These are phyloP conservation scores for Acanthamoeba castellanii DNA, from an alignment of 208 protist species.

Conservation along the genomic window DNA sequence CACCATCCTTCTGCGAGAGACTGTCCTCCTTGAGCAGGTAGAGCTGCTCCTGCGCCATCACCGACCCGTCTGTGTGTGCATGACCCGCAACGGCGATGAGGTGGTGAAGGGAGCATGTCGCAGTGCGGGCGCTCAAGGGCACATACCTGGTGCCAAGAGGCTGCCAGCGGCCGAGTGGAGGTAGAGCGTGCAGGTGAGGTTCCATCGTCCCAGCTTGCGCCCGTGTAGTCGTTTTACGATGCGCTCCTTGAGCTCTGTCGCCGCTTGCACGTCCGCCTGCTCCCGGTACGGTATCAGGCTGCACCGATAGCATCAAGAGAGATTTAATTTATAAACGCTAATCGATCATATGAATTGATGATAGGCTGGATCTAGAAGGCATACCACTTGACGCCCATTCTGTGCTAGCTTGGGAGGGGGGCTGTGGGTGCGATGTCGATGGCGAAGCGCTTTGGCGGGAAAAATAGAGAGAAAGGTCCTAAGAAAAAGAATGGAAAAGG, in stretches of 20 bases:
- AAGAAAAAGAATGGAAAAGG: neutral
- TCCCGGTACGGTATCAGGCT: slow-evolving; percentile 26
- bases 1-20: neutral
- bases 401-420: neutral
- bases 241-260: slow-evolving; percentile 28
- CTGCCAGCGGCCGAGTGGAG: neutral
- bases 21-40: slow-evolving; percentile 35
- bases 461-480: neutral
- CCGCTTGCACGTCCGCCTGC: slow-evolving; percentile 16
- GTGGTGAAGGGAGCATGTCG: neutral
- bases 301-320: neutral
- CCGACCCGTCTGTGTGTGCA: neutral
- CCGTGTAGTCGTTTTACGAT: slow-evolving; percentile 10
- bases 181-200: slow-evolving; percentile 56
- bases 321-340: neutral
- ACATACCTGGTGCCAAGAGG: neutral
- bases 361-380: neutral
- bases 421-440: neutral
- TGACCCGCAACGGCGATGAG: neutral
- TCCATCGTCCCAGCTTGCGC: slow-evolving; percentile 29
- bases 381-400: slow-evolving; percentile 24
- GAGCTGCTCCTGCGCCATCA: slow-evolving; percentile 9
- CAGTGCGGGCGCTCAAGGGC: neutral
- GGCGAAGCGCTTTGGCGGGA: too few species aligned
- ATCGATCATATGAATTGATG: too few species aligned